These are phyloP conservation scores for Chamaenerion angustifolium DNA, from an alignment of 345 rosid genomes.

Conservation along the genomic window DNA sequence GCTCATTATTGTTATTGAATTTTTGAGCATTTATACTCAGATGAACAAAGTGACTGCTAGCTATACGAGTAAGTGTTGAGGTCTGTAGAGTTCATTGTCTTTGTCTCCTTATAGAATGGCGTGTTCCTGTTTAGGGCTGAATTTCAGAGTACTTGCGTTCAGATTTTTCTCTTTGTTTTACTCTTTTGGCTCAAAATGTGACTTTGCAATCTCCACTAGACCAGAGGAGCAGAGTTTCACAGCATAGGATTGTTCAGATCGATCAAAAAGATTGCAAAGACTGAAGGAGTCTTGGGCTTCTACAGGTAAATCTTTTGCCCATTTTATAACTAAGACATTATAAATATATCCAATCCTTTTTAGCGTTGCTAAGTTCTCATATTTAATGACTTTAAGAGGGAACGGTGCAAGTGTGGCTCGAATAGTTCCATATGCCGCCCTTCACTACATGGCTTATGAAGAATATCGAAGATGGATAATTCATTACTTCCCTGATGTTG, in stretches of 20 bases:
- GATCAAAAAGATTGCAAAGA: conserved; percentile 51
- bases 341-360: neutral
- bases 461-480: conserved; percentile 91
- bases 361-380: conserved; percentile 5
- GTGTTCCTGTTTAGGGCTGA: neutral
- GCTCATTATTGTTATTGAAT: too few relatives aligned
- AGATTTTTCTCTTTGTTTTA: neutral
- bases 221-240: conserved; percentile 73
- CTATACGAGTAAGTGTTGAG: too few relatives aligned
- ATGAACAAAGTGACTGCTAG: too few relatives aligned
- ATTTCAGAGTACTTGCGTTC: neutral
- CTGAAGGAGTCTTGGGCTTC: conserved; percentile 81
- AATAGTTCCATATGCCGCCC: conserved; percentile 88
- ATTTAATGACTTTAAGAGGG: conserved; percentile 33
- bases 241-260: conserved; percentile 58
- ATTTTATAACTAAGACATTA: conserved; percentile 2
- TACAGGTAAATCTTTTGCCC: conserved; percentile 44
- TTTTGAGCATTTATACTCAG: too few relatives aligned
- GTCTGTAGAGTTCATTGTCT: too few relatives aligned
- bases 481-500: conserved; percentile 33
- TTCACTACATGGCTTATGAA: conserved; percentile 91
- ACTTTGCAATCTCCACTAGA: conserved; percentile 28
- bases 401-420: conserved; percentile 93
- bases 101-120: neutral
- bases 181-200: conserved; percentile 5